A percentile compares a stretch with the other conserved stretches of the same genome.
Evolutionary conservation across 257 asterid genomes (phyloP).

Genomic region (Prunella vulgaris): DNA sequence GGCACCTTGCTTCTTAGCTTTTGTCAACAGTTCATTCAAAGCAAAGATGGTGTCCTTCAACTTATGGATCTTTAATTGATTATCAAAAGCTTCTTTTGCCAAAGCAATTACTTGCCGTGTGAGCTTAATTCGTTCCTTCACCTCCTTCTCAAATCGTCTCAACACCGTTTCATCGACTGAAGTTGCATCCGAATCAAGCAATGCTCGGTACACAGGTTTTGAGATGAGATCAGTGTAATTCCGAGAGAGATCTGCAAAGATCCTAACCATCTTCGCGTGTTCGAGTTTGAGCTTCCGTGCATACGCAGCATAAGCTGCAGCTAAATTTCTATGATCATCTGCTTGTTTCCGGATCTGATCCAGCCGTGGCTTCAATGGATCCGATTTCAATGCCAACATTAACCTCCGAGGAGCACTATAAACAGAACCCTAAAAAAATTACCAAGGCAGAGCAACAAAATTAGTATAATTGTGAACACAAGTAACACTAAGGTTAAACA

Average conservation of each 20-base stretch:
- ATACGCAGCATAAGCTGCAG: conserved; percentile 61
- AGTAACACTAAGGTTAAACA: not conserved
- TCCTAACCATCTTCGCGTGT: conserved; percentile 63
- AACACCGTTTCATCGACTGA: conserved; percentile 51
- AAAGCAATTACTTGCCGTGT: conserved; percentile 62
- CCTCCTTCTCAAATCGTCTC: conserved; percentile 69
- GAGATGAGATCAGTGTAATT: conserved; percentile 58
- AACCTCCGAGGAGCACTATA: conserved; percentile 40
- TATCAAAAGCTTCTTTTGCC: conserved; percentile 69
- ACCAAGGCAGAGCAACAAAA: conserved; percentile 2
- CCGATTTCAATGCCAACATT: conserved; percentile 54
- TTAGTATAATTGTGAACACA: conserved; percentile 10
- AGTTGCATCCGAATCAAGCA: conserved; percentile 40
- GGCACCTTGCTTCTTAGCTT: conserved; percentile 77
- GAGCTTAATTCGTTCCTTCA: conserved; percentile 63
- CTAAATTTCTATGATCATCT: conserved; percentile 58
- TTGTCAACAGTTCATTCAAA: conserved; percentile 59
- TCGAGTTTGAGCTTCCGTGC: conserved; percentile 76
- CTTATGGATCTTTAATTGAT: conserved; percentile 69
- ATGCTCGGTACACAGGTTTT: conserved; percentile 46
- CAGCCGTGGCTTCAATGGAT: conserved; percentile 67
- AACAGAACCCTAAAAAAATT: conserved; percentile 37
- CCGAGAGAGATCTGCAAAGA: conserved; percentile 57
- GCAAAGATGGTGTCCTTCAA: conserved; percentile 70
- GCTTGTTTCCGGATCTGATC: conserved; percentile 80